Conservation (phyloP, 139 green algal species). For the Chlamydomonas sphaeroides region DNA sequence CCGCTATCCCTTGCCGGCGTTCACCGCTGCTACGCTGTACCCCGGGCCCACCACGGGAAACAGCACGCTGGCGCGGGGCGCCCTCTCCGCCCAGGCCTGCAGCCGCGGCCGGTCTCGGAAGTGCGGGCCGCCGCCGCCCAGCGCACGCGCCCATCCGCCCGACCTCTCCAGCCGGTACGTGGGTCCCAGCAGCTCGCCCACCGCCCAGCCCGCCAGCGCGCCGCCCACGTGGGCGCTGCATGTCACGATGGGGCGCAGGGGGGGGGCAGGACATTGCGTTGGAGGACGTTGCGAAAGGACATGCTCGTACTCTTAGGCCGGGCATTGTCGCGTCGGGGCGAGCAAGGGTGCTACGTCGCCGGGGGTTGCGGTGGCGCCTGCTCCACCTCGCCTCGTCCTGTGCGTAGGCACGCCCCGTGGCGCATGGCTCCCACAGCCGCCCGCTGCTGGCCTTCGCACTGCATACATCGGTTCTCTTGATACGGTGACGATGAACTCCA, state of each 20-base stretch:
- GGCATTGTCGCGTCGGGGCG: no score
- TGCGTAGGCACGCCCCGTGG: no score
- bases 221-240: conserved; percentile 24
- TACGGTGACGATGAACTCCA: no score
- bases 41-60: conserved; percentile 10
- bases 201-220: conserved; percentile 7
- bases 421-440: no score
- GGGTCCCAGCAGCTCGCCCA: background rate
- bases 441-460: no score
- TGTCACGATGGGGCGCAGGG: background rate
- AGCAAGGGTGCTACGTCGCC: no score
- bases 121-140: background rate
- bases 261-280: background rate
- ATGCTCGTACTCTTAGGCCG: background rate
- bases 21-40: background rate
- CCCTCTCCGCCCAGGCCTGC: background rate
- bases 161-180: conserved; percentile 2
- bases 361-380: no score
- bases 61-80: background rate
- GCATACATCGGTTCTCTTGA: no score
- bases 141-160: no score
- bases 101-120: conserved; percentile 23
- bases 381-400: no score
- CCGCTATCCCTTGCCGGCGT: no score
- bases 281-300: background rate